Evolutionary conservation across 805 yeast species (phyloP).

Genomic region (Tetrapisispora namnaoensis): DNA sequence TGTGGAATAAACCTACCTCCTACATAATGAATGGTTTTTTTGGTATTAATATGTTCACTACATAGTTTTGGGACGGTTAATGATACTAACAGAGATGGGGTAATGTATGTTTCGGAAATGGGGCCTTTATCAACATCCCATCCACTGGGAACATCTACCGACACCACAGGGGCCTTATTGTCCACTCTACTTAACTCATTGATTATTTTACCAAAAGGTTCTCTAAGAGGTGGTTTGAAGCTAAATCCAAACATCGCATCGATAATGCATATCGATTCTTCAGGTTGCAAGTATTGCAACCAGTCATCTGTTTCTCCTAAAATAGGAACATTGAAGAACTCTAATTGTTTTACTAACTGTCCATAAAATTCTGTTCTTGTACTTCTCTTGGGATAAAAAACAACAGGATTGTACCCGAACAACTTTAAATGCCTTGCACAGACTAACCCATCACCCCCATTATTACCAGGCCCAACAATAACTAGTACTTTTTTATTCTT

Average conservation of each 20-base stretch:
- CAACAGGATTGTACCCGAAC: conserved; percentile 66
- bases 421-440: conserved; percentile 84
- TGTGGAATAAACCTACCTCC: conserved; percentile 82
- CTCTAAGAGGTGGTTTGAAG: conserved; percentile 77
- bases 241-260: conserved; percentile 93
- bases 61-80: conserved; percentile 94
- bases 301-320: conserved; percentile 32
- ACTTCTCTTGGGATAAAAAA: conserved; percentile 70
- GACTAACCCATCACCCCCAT: conserved; percentile 93
- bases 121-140: conserved; percentile 96
- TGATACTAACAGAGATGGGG: conserved; percentile 64
- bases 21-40: conserved; percentile 49
- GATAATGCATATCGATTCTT: conserved; percentile 41
- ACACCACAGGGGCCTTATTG: conserved; percentile 46
- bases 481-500: conserved; percentile 43
- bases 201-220: conserved; percentile 53
- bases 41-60: conserved; percentile 40
- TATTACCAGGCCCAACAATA: conserved; percentile 91
- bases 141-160: conserved; percentile 91
- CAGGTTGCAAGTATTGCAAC: conserved; percentile 23
- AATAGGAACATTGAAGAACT: conserved; percentile 52
- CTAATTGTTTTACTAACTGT: conserved; percentile 57
- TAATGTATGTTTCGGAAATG: conserved; percentile 33
- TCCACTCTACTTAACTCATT: conserved; percentile 31
- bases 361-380: conserved; percentile 44